A percentile compares a stretch with the other conserved stretches of the same genome.
These are phyloP conservation scores for Xylaria intraflava DNA, from an alignment of 495 filamentous ascomycete species.

Conservation along the genomic window DNA sequence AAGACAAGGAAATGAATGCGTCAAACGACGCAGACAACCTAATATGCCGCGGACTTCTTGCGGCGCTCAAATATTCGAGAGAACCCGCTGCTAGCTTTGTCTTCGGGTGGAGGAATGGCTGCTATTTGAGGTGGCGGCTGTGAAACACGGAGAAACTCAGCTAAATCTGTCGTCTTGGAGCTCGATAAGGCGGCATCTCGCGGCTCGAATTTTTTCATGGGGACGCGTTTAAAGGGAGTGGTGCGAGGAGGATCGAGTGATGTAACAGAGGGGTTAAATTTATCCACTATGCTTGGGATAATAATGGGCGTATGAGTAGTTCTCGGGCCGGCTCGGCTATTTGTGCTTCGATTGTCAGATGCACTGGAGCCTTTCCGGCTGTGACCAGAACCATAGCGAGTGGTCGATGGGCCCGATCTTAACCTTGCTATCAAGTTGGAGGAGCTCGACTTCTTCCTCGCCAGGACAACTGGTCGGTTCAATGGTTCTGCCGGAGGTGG, in stretches of 20 bases:
- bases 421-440: slow-evolving; percentile 59
- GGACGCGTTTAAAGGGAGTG: slow-evolving; percentile 26
- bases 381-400: slow-evolving; percentile 19
- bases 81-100: slow-evolving; percentile 20
- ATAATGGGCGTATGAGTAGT: slow-evolving; percentile 43
- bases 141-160: slow-evolving; percentile 71
- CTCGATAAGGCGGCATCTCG: slow-evolving; percentile 40
- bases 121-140: slow-evolving; percentile 53
- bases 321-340: slow-evolving; percentile 27
- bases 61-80: slow-evolving; percentile 29
- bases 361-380: slow-evolving; percentile 23
- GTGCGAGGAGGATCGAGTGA: slow-evolving; percentile 11
- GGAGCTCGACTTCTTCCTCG: slow-evolving; percentile 56
- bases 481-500: slow-evolving; percentile 60
- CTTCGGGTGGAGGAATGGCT: slow-evolving; percentile 17
- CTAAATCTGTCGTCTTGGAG: slow-evolving; percentile 60
- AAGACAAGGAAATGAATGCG: background rate
- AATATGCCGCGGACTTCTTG: slow-evolving; percentile 26
- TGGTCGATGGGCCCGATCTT: slow-evolving; percentile 37
- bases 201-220: slow-evolving; percentile 49
- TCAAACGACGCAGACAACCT: background rate
- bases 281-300: slow-evolving; percentile 28
- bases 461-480: slow-evolving; percentile 34
- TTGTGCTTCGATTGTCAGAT: slow-evolving; percentile 26
- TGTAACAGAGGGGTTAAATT: slow-evolving; percentile 15